These are phyloP conservation scores for Spathaspora hagerdaliae DNA, from an alignment of 805 yeast species.

Conservation along the genomic window DNA sequence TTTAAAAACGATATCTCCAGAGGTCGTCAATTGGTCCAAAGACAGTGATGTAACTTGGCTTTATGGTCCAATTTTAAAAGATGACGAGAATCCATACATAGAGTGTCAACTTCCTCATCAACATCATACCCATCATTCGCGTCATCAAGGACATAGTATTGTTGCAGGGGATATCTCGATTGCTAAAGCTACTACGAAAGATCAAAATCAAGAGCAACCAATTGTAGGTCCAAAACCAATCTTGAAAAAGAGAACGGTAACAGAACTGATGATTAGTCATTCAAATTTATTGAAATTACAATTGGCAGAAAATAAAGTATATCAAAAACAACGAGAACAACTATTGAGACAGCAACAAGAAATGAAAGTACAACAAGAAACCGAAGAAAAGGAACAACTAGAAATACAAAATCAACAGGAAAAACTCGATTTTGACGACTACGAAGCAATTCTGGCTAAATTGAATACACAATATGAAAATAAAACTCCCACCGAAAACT, in stretches of 20 bases:
- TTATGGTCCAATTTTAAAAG: conserved; percentile 76
- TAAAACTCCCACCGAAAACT: conserved; percentile 12
- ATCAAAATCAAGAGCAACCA: conserved; percentile 3
- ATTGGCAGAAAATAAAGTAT: conserved; percentile 34
- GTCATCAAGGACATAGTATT: conserved; percentile 13
- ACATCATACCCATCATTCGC: conserved; percentile 26
- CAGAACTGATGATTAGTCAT: conserved; percentile 73
- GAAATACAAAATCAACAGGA: background rate
- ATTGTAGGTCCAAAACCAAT: conserved; percentile 63
- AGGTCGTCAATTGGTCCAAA: conserved; percentile 90
- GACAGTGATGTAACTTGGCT: conserved; percentile 98
- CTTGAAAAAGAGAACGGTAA: conserved; percentile 78
- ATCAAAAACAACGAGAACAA: conserved; percentile 26
- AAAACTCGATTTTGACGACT: conserved; percentile 36
- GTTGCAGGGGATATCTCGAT: conserved; percentile 45
- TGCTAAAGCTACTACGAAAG: conserved; percentile 14
- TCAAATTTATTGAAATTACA: conserved; percentile 42
- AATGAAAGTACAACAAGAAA: conserved; percentile 3
- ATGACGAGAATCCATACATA: conserved; percentile 20
- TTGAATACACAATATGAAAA: conserved; percentile 34
- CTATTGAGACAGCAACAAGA: conserved; percentile 10
- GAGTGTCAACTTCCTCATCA: conserved; percentile 1
- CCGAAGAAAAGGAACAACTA: background rate
- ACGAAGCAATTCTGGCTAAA: conserved; percentile 41
- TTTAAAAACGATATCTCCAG: conserved; percentile 80